Evolutionary conservation across 2,329 filamentous ascomycete species (phyloP).

Genomic region (Cladobotryum protrusum): DNA sequence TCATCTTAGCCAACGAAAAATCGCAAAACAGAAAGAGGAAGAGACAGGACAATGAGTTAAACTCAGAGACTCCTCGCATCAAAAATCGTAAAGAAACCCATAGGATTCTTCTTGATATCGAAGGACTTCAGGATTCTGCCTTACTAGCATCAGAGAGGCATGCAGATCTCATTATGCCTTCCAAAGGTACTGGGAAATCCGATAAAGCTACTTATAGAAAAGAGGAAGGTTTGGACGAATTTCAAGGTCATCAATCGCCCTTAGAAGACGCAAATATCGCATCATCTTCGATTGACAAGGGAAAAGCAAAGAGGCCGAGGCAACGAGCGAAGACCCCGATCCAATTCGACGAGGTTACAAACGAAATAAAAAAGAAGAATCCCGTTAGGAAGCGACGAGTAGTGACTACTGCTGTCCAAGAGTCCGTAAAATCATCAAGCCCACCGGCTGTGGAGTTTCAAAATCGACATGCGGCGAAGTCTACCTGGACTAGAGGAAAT

Average conservation of each 20-base stretch:
- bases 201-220: not conserved
- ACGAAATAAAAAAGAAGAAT: slow-evolving; percentile 18
- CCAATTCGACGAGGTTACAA: slow-evolving; percentile 26
- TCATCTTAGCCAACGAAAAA: not conserved
- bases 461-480: not conserved
- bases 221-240: not conserved
- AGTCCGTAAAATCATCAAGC: slow-evolving; percentile 11
- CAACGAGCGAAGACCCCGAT: slow-evolving; percentile 30
- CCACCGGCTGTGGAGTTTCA: slow-evolving; percentile 12
- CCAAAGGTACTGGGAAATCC: not conserved
- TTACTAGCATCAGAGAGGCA: not conserved
- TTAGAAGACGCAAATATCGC: no score
- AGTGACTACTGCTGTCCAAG: slow-evolving; percentile 14
- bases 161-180: not conserved
- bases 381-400: slow-evolving; percentile 3
- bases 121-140: not conserved
- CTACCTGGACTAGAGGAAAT: not conserved
- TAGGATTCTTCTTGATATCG: no score
- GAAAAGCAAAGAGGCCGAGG: slow-evolving; percentile 19
- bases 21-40: not conserved
- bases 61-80: no score
- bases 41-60: no score
- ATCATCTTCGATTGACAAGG: not conserved
- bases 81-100: no score
- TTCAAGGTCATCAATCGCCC: not conserved